Base-by-base conservation (phyloP, 2,329 filamentous ascomycete species). In the Rhinocladiella mackenziei region DNA sequence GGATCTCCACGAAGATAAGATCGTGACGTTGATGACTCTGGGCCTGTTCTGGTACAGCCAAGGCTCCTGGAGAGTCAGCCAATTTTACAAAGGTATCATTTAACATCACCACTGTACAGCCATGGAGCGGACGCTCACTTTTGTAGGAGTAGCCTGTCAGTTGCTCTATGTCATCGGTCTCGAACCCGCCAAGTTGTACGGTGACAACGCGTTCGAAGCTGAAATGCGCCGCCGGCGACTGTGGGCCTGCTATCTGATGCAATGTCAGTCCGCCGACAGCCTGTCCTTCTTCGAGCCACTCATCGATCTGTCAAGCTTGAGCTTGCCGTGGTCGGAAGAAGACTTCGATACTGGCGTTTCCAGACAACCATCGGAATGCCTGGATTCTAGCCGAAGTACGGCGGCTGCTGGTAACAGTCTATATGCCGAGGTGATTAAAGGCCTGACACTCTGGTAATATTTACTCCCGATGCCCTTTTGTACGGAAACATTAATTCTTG, bases 221-320 rank as follows among this genome's bases (percentile, higher is more conserved):
- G 45, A 48, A 23, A 39, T 48, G 9, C 39, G 30, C 10, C 39
- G 45, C 9, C 45, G 45, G 4, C 39, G 45, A 7, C 19, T 43
- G 5, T 48, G 45, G 45, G 33, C 45, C 10, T 48, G 45, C 13
- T 48, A 48, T 36, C 19, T 48, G 3, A 43, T 39, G 33, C 39
- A 48, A 17, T 48, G 45, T 18, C 18, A 23, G 10, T 7, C 17
- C 3, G 8, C 22, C 7, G 45, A 48, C 5, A 28, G 11, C 17
- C n/a, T 31, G 5, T 8, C 39, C 3, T 20, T 39, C n/a, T 39
- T 48, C n/a, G 45, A 48, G 15, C 34, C 39, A 17, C 7, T 39
- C 7, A 19, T 14, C 9, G 23, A 39, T 35, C 7, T 44, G 7
- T 22, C 29, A 8, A 35, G 20, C 3, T 36, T 48, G 22, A 20